Evolutionary conservation across 139 green algal genomes (phyloP), one percentile per base, ranked within the genome.

Genomic region (Micractinium conductrix): DNA sequence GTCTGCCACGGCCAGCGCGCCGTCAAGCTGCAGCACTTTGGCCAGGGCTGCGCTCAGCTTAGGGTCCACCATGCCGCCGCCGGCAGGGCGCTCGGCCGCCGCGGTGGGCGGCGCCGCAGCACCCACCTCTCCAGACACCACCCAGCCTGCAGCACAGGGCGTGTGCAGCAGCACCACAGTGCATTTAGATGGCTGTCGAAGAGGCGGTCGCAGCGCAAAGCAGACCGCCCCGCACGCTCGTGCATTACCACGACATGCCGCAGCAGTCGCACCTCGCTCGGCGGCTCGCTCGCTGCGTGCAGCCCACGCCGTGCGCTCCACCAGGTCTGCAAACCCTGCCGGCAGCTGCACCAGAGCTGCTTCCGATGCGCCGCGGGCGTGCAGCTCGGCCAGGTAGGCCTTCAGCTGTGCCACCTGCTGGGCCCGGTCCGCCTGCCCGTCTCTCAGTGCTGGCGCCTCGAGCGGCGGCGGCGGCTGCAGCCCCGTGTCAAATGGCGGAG

Each of bases 1-100:
- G 26, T 53, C 42, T 21, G 70, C 70, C 0, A 28, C 70, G 10
- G 30, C 42, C 22, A 78, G 70, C 1, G 70, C 70, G 16, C 70
- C 42, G 14, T 78, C 70, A 24, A 78, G 42, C 70, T 78, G 70
- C 43, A 58, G 70, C 70, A 78, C 70, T 28, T 60, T 78, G 26
- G 28, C 30, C 70, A 78, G 70, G 10, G 70, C 70, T 9, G 44
- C 70, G 1, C 42, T 17, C 70, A 78, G 28, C 70, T 58, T 78
- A 10, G 70, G 70, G 3, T 78, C 70, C n/a, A n/a, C n/a, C 6
- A 16, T 21, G 19, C 10, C 35, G 7, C 14, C 33, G 1, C 42
- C 9, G 10, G 70, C 10, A 30, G 53, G 19, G 0, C 33, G 63
- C n/a, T 71, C 1, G 63, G 30, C 6, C 30, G 30, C 30, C 33